Conservation (phyloP, 2,329 filamentous ascomycete species). For the Thielaviopsis populi region DNA sequence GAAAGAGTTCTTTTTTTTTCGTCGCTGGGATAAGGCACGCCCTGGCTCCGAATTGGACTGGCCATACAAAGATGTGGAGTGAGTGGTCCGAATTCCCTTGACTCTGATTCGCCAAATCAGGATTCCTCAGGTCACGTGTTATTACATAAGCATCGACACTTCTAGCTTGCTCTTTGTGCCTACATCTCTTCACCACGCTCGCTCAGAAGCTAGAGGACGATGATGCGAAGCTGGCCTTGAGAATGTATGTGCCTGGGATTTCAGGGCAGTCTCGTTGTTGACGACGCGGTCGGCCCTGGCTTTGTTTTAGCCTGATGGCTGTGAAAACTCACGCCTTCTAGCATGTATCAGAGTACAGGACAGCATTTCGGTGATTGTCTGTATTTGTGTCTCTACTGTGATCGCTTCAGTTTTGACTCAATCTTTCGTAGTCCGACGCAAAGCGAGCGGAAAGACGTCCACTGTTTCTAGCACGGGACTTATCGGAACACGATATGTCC, state of each 20-base stretch:
- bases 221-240: background rate
- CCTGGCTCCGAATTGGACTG: slow-evolving; percentile 6
- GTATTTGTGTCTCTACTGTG: no score
- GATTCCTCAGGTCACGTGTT: slow-evolving; percentile 7
- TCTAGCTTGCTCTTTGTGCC: background rate
- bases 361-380: no score
- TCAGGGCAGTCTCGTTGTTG: slow-evolving; percentile 1
- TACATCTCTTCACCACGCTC: no score
- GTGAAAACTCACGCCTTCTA: no score
- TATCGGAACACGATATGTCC: background rate
- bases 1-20: slow-evolving; percentile 13
- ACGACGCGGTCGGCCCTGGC: background rate
- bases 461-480: background rate
- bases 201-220: no score
- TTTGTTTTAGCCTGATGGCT: no score
- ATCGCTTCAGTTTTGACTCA: no score
- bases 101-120: slow-evolving; percentile 7
- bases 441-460: no score
- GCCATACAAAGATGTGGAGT: slow-evolving; percentile 10
- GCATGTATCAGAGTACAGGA: no score
- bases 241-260: slow-evolving; percentile 7
- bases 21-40: background rate
- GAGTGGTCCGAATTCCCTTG: slow-evolving; percentile 10
- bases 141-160: background rate
- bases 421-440: no score